Evolutionary conservation across 805 yeast genomes (phyloP).

Genomic region (Teunomyces aglyptinius): DNA sequence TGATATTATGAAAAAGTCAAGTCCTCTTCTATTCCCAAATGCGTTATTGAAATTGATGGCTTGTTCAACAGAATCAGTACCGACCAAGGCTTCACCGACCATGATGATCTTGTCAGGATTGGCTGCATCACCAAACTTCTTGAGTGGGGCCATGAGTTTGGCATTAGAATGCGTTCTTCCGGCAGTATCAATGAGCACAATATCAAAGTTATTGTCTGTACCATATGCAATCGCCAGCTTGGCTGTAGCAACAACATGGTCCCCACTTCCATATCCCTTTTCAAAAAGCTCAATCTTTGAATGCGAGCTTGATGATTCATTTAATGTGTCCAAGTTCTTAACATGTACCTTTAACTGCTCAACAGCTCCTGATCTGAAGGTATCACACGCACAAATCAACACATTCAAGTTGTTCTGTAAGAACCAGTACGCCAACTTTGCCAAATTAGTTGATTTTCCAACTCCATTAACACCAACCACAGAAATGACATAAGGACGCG

Average conservation of each 20-base stretch:
- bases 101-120: slow-evolving; percentile 93
- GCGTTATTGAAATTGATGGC: slow-evolving; percentile 92
- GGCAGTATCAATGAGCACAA: slow-evolving; percentile 93
- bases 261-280: slow-evolving; percentile 97
- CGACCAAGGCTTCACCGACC: slow-evolving; percentile 98
- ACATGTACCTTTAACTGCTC: slow-evolving; percentile 95
- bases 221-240: slow-evolving; percentile 86
- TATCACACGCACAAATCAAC: slow-evolving; percentile 93
- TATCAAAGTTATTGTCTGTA: slow-evolving; percentile 64
- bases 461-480: slow-evolving; percentile 98
- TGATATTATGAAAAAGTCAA: slow-evolving; percentile 89
- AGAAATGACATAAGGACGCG: slow-evolving; percentile 86
- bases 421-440: slow-evolving; percentile 94
- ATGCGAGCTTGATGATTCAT: slow-evolving; percentile 42
- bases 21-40: slow-evolving; percentile 74
- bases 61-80: slow-evolving; percentile 95
- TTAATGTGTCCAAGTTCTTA: slow-evolving; percentile 69
- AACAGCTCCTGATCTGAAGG: slow-evolving; percentile 98
- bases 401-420: slow-evolving; percentile 85
- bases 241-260: slow-evolving; percentile 88
- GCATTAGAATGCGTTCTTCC: slow-evolving; percentile 97
- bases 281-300: slow-evolving; percentile 74
- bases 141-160: slow-evolving; percentile 90
- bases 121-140: slow-evolving; percentile 93
- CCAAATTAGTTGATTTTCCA: slow-evolving; percentile 93